A percentile compares a stretch with the other conserved stretches of the same genome.
phyloP scores from a whole-genome alignment of 352 stramenopile species.

The Pythium brassicae region DNA sequence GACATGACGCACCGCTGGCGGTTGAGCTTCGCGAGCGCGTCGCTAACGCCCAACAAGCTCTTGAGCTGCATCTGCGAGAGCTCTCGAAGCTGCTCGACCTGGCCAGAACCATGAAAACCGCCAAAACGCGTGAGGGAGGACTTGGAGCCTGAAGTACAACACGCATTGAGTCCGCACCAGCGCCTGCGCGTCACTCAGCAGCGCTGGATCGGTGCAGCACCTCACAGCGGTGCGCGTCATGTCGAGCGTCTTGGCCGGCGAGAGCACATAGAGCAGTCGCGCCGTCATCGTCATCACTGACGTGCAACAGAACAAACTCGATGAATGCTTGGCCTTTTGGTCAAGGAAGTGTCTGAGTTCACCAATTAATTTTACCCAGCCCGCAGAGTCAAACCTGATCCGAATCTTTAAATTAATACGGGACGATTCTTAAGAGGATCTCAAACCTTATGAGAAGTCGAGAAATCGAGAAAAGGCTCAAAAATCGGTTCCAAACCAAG shows the following conservation, averaged over 20 bases:
- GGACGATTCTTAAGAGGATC: too few relatives aligned
- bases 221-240: conserved; percentile 31
- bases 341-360: too few relatives aligned
- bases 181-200: conserved; percentile 51
- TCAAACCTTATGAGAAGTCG: too few relatives aligned
- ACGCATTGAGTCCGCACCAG: conserved; percentile 23
- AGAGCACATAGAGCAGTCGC: conserved; percentile 78
- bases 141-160: background rate
- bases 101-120: background rate
- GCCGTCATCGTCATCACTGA: conserved; percentile 17
- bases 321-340: too few relatives aligned
- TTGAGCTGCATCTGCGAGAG: conserved; percentile 75
- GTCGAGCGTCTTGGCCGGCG: conserved; percentile 88
- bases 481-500: too few relatives aligned
- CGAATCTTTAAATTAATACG: too few relatives aligned
- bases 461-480: too few relatives aligned
- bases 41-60: conserved; percentile 74
- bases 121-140: background rate
- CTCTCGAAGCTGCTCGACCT: conserved; percentile 52
- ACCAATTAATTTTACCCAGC: too few relatives aligned
- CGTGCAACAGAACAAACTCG: too few relatives aligned
- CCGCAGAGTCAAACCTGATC: too few relatives aligned
- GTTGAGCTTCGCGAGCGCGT: conserved; percentile 84
- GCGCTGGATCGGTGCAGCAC: conserved; percentile 35
- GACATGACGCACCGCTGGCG: conserved; percentile 45